phyloP scores from a whole-genome alignment of 2,329 filamentous ascomycete genomes.

The Raffaelea ambrosiae region DNA sequence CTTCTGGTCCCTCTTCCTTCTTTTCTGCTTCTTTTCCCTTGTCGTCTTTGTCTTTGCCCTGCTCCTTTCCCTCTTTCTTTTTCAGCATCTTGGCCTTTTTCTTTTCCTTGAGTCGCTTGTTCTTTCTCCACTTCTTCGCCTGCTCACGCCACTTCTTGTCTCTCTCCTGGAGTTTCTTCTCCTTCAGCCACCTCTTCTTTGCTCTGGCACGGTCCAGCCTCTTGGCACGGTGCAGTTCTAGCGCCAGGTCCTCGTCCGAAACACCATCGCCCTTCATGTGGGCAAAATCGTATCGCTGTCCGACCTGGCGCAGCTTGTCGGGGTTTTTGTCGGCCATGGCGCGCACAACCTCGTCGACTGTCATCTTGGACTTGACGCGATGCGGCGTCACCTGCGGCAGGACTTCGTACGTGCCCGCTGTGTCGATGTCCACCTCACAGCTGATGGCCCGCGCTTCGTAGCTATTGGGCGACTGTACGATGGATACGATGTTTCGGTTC shows the following conservation, averaged over 20 bases:
- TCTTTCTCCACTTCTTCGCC: not conserved
- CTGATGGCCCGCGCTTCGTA: slow-evolving; percentile 47
- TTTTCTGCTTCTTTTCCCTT: slow-evolving; percentile 9
- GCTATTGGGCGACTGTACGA: slow-evolving; percentile 22
- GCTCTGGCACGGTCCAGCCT: slow-evolving; percentile 5
- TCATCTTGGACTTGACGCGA: slow-evolving; percentile 30
- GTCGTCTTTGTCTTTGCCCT: slow-evolving; percentile 15
- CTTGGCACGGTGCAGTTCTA: slow-evolving; percentile 3
- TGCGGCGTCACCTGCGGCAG: slow-evolving; percentile 58
- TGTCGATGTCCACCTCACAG: slow-evolving; percentile 59
- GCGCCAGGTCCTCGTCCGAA: slow-evolving; percentile 7
- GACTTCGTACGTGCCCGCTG: slow-evolving; percentile 59
- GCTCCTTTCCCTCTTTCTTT: slow-evolving; percentile 14
- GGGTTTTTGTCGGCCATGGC: slow-evolving; percentile 35
- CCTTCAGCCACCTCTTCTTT: slow-evolving; percentile 12
- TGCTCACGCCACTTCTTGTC: slow-evolving; percentile 16
- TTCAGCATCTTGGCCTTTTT: slow-evolving; percentile 15
- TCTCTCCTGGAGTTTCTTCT: slow-evolving; percentile 12
- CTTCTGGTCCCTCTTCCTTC: not conserved
- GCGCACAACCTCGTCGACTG: slow-evolving; percentile 52
- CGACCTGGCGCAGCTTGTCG: slow-evolving; percentile 55
- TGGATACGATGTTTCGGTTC: slow-evolving; percentile 12
- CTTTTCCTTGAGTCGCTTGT: slow-evolving; percentile 17
- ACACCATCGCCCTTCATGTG: slow-evolving; percentile 29
- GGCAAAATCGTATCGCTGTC: slow-evolving; percentile 52